phyloP scores from a whole-genome alignment of 1,284 basidiomycete genomes.

The Boletus mariae region DNA sequence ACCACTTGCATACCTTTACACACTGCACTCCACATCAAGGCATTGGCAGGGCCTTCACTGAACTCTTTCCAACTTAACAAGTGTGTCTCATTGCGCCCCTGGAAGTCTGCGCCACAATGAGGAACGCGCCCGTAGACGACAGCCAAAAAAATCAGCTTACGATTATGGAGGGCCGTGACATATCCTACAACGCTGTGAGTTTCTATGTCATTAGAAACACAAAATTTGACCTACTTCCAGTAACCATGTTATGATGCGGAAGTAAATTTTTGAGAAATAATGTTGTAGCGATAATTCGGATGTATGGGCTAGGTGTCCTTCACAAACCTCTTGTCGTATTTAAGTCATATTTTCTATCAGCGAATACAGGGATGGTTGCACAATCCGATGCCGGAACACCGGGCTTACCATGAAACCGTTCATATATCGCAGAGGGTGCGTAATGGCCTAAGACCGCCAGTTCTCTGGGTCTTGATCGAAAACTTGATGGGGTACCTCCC shows the following conservation, averaged over 20 bases:
- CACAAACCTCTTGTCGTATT: slow-evolving; percentile 17
- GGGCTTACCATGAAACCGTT: slow-evolving; percentile 1
- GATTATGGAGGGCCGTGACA: slow-evolving; percentile 50
- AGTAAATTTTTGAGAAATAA: not conserved
- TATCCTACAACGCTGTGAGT: slow-evolving; percentile 34
- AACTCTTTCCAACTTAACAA: slow-evolving; percentile 41
- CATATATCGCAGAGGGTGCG: slow-evolving; percentile 2
- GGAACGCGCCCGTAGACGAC: not conserved
- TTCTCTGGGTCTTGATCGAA: slow-evolving; percentile 6
- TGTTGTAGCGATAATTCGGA: not conserved
- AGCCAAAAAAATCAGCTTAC: slow-evolving; percentile 31
- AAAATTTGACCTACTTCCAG: slow-evolving; percentile 19
- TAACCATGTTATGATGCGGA: slow-evolving; percentile 13
- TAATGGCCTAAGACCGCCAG: not conserved
- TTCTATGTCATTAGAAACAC: not conserved
- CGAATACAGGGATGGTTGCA: slow-evolving; percentile 2
- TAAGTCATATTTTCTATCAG: slow-evolving; percentile 16
- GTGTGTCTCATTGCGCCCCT: slow-evolving; percentile 28
- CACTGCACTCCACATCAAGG: slow-evolving; percentile 45
- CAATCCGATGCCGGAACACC: slow-evolving; percentile 3
- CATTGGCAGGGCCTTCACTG: slow-evolving; percentile 39
- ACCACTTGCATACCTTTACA: slow-evolving; percentile 48
- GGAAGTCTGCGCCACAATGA: slow-evolving; percentile 38
- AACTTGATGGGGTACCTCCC: slow-evolving; percentile 14
- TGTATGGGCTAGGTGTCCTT: slow-evolving; percentile 1